These are phyloP conservation scores for Trichophyton schoenleinii DNA, from an alignment of 2,329 filamentous ascomycete species.

Conservation along the genomic window DNA sequence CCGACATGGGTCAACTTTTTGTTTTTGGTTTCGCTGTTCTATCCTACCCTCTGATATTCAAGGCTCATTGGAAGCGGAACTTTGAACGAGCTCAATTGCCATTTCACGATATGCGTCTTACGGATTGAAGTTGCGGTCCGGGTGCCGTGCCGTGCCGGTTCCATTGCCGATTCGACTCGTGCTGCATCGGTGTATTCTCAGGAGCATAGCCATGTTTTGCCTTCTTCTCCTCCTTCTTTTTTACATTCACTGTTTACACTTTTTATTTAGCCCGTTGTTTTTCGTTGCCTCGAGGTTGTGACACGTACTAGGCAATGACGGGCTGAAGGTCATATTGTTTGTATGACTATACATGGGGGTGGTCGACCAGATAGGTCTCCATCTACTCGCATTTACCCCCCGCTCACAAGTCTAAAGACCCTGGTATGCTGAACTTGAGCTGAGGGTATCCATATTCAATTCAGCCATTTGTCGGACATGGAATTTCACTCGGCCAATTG, in stretches of 20 bases:
- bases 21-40: background rate
- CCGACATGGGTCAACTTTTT: background rate
- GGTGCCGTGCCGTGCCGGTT: conserved; percentile 2
- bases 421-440: background rate
- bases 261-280: background rate
- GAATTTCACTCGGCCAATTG: background rate
- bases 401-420: background rate
- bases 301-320: background rate
- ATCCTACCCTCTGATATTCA: background rate
- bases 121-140: background rate
- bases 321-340: background rate
- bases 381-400: background rate
- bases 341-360: background rate
- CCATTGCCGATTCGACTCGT: background rate
- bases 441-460: conserved; percentile 1
- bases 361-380: background rate
- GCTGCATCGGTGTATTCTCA: background rate
- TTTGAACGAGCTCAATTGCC: background rate
- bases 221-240: background rate
- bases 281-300: background rate
- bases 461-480: background rate
- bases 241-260: background rate
- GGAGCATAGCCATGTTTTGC: background rate
- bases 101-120: background rate
- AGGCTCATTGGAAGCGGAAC: background rate